phyloP scores from a whole-genome alignment of 768 basidiomycete species.

The Pleurotus ostreatus region DNA sequence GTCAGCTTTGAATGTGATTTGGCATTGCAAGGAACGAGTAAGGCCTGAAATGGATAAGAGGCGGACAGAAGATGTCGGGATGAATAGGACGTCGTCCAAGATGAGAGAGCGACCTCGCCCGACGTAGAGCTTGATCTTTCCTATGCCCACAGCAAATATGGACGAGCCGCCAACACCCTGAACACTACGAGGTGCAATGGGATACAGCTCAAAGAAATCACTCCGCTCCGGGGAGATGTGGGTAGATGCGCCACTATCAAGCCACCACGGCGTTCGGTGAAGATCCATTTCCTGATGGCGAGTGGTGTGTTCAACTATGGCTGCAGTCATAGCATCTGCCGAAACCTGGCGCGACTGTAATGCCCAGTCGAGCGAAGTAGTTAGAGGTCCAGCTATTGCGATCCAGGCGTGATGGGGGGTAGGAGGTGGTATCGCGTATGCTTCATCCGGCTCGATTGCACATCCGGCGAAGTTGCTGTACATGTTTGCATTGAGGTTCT shows the following conservation, averaged over 20 bases:
- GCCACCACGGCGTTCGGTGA: neutral
- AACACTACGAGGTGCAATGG: conserved; percentile 10
- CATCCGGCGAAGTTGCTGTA: neutral
- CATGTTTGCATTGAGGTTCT: neutral
- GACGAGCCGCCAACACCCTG: conserved; percentile 14
- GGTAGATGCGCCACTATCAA: conserved; percentile 10
- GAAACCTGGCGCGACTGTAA: neutral
- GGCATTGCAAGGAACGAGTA: neutral
- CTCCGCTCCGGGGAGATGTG: conserved; percentile 12
- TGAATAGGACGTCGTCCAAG: conserved; percentile 12
- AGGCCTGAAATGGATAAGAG: conserved; percentile 17
- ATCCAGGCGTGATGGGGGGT: neutral
- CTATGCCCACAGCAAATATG: conserved; percentile 15
- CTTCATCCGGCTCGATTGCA: neutral
- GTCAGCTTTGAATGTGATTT: conserved; percentile 3
- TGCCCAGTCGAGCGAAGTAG: neutral
- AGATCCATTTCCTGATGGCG: neutral
- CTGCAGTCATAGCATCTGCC: neutral
- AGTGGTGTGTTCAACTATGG: neutral
- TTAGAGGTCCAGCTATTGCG: neutral
- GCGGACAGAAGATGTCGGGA: conserved; percentile 14
- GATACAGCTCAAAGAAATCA: conserved; percentile 13
- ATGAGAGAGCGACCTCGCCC: conserved; percentile 8
- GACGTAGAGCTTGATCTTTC: conserved; percentile 12
- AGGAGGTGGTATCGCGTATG: neutral